Percentiles rank a stretch among this genome's conserved stretches.
Evolutionary conservation across 331 rosid species (phyloP).

Genomic region (Dryas integrifolia): DNA sequence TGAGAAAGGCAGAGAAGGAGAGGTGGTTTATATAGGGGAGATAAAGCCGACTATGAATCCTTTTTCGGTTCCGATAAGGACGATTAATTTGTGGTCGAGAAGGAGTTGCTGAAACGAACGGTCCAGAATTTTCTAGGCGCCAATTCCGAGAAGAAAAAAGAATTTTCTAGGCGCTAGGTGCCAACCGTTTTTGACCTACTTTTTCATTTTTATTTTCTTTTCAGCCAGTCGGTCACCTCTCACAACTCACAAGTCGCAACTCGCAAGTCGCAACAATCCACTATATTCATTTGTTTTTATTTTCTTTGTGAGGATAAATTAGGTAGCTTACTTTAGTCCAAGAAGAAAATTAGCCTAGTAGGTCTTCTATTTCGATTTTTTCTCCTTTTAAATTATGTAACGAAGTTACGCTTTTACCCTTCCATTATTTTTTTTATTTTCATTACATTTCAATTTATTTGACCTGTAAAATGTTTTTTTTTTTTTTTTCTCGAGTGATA

Average conservation of each 20-base stretch:
- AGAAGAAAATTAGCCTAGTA: too few relatives aligned
- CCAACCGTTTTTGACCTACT: conserved; percentile 9
- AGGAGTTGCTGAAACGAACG: not conserved
- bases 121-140: not conserved
- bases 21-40: conserved; percentile 1
- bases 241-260: too few relatives aligned
- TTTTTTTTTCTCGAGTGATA: too few relatives aligned
- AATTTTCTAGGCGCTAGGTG: not conserved
- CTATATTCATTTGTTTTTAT: too few relatives aligned
- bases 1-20: not conserved
- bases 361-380: not conserved
- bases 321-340: too few relatives aligned
- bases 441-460: too few relatives aligned
- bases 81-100: not conserved
- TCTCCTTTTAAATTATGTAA: too few relatives aligned
- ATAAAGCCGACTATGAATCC: not conserved
- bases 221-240: too few relatives aligned
- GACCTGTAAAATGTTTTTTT: too few relatives aligned
- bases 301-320: not conserved
- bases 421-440: too few relatives aligned
- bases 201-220: not conserved
- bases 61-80: not conserved
- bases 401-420: too few relatives aligned
- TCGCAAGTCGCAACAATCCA: too few relatives aligned
- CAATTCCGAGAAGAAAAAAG: not conserved